Evolutionary conservation across 2,329 filamentous ascomycete species (phyloP), one percentile per base, ranked within the genome.

Genomic region (Cyphellophora europaea): DNA sequence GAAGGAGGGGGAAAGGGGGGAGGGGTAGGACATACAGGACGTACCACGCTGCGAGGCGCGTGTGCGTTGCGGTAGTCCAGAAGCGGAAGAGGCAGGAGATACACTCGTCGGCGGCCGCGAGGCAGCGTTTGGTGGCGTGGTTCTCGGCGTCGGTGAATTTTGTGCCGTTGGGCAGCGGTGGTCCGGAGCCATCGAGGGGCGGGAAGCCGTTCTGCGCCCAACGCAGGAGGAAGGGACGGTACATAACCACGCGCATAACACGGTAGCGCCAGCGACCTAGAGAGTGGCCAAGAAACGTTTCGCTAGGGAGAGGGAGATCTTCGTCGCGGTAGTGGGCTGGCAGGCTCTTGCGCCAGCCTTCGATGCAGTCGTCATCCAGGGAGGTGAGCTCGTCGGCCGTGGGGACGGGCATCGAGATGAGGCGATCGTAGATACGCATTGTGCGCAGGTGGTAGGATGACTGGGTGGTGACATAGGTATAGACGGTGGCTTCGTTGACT

Each of bases 11-110:
- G 16, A n/a, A 5, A 28, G 18, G 25, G 11, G 17, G 5, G 3
- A 21, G 5, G 10, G 19, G 15, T 18, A 18, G 6, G 12, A 43
- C 41, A 38, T 43, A 45, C 53, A 65, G 50, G 49, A 62, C 60
- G 40, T 65, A 65, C 62, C 61, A 65, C 30, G 55, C 59, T 8
- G 58, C 59, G 14, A 65, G 45, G 38, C 60, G 53, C 2, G 61
- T 62, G 36, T 57, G 58, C 27, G 58, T 50, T 31, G 57, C 54
- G 11, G 53, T 57, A 19, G 55, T 51, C 51, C 63, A 58, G 36
- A 58, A 65, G 19, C 61, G 54, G 2, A 54, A 56, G 27, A 65
- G 62, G 3, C 55, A 60, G 2, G 53, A 51, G 19, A 66, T 64
- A 5, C 58, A 62, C 23, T 61, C 43, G 6, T 58, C 51, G 1